These are phyloP conservation scores for Corniculantispora saksenae DNA, from an alignment of 2,329 filamentous ascomycete species.

Conservation along the genomic window DNA sequence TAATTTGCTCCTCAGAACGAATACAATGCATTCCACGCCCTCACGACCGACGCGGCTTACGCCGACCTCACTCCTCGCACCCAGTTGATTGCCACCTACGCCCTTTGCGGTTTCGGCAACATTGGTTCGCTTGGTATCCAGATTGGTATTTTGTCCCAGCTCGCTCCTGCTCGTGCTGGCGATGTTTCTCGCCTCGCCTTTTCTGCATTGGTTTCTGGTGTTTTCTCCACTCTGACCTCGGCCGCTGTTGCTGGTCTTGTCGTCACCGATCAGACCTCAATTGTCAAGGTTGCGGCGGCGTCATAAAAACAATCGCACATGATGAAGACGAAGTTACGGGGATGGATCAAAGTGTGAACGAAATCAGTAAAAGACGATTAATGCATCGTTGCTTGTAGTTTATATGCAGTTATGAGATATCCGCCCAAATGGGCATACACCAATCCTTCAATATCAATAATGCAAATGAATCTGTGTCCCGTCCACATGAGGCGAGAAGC, in stretches of 20 bases:
- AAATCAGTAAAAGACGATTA: background rate
- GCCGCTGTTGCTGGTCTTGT: constrained; percentile 78
- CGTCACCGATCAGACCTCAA: constrained; percentile 51
- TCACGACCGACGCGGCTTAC: constrained; percentile 59
- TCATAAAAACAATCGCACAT: background rate
- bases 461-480: background rate
- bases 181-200: constrained; percentile 76
- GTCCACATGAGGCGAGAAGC: background rate
- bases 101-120: constrained; percentile 82
- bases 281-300: constrained; percentile 19
- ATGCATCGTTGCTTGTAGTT: constrained; percentile 9
- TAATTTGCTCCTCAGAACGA: constrained; percentile 58
- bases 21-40: constrained; percentile 68
- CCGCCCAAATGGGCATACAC: constrained; percentile 1
- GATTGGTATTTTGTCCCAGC: constrained; percentile 82
- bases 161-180: constrained; percentile 71
- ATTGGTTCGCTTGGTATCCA: constrained; percentile 86
- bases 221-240: constrained; percentile 76
- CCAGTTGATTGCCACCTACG: constrained; percentile 80
- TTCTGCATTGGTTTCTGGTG: constrained; percentile 75
- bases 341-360: background rate
- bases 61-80: constrained; percentile 66
- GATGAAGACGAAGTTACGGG: background rate
- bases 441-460: background rate
- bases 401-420: constrained; percentile 18